Percentiles rank a stretch among this genome's conserved stretches.
These are phyloP conservation scores for Coemansia furcata DNA, from an alignment of 192 early-diverging fungal genomes.

Conservation along the genomic window DNA sequence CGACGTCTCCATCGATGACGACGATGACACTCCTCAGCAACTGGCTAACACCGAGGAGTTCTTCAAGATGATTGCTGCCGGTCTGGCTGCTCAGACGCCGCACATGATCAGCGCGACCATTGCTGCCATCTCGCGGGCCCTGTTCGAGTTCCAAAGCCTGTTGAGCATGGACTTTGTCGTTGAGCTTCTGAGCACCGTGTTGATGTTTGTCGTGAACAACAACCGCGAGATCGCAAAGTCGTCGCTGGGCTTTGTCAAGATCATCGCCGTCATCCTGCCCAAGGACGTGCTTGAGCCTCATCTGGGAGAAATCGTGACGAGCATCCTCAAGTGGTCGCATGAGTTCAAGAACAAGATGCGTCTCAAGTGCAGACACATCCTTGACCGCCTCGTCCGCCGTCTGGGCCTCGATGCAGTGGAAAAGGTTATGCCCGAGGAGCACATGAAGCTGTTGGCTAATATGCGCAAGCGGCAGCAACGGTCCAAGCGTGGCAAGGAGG, in stretches of 20 bases:
- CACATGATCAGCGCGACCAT: conserved; percentile 93
- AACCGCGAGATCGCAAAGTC: conserved; percentile 92
- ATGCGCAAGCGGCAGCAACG: conserved; percentile 89
- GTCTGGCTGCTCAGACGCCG: conserved; percentile 85
- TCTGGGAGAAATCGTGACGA: conserved; percentile 68
- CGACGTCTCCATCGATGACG: conserved; percentile 16
- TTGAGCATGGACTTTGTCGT: conserved; percentile 62
- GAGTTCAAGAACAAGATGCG: conserved; percentile 90
- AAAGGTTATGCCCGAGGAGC: conserved; percentile 77
- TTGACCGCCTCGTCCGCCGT: conserved; percentile 86
- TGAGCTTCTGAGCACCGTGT: conserved; percentile 76
- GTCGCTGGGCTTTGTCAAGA: conserved; percentile 92
- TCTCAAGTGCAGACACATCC: conserved; percentile 84
- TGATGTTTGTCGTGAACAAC: conserved; percentile 74
- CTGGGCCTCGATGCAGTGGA: conserved; percentile 77
- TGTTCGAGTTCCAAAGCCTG: conserved; percentile 88
- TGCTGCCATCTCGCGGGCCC: conserved; percentile 73
- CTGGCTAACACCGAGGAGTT: conserved; percentile 73
- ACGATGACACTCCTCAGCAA: conserved; percentile 20
- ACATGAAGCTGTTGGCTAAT: conserved; percentile 85
- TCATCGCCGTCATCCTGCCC: conserved; percentile 75
- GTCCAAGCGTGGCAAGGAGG: conserved; percentile 64
- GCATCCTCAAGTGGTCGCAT: conserved; percentile 79
- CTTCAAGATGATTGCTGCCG: conserved; percentile 92
- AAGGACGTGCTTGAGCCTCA: conserved; percentile 67